These are phyloP conservation scores for Rhypophila decipiens DNA, from an alignment of 495 filamentous ascomycete species.

Conservation along the genomic window DNA sequence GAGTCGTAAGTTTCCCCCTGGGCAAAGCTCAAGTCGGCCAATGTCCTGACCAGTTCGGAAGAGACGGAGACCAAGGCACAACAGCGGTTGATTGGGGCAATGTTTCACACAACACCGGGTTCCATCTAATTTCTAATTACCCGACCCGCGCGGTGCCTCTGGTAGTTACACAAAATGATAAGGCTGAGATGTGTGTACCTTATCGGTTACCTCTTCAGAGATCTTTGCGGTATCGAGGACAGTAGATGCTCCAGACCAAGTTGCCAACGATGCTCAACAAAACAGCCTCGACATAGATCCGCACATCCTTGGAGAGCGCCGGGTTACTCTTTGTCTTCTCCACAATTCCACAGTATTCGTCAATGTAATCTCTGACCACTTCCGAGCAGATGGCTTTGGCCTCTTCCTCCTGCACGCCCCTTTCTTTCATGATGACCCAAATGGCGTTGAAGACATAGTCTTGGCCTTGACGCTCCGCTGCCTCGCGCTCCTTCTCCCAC, in stretches of 20 bases:
- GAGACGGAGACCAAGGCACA: too few species aligned
- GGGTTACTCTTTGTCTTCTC: conserved; percentile 1
- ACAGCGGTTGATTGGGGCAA: too few species aligned
- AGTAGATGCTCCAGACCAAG: conserved; percentile 5
- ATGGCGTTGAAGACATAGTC: conserved; percentile 29
- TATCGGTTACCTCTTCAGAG: background rate
- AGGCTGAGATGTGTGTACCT: background rate
- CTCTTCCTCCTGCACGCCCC: conserved; percentile 15
- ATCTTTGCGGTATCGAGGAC: background rate
- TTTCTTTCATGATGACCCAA: conserved; percentile 30
- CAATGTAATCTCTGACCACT: conserved; percentile 2
- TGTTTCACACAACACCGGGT: too few species aligned
- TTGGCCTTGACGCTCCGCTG: conserved; percentile 11
- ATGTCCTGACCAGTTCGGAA: too few species aligned
- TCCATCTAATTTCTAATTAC: too few species aligned
- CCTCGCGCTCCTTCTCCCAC: conserved; percentile 24
- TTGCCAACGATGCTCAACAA: conserved; percentile 1
- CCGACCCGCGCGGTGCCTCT: too few species aligned
- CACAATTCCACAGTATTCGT: conserved; percentile 1
- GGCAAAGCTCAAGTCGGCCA: too few species aligned
- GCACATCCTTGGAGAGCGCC: background rate
- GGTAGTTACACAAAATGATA: background rate
- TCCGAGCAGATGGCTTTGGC: conserved; percentile 16
- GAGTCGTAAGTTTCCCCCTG: too few species aligned
- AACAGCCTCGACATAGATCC: conserved; percentile 3